A percentile compares a stretch with the other conserved stretches of the same genome.
Evolutionary conservation across 2,329 filamentous ascomycete genomes (phyloP).

Genomic region (Penicillium frequentans): DNA sequence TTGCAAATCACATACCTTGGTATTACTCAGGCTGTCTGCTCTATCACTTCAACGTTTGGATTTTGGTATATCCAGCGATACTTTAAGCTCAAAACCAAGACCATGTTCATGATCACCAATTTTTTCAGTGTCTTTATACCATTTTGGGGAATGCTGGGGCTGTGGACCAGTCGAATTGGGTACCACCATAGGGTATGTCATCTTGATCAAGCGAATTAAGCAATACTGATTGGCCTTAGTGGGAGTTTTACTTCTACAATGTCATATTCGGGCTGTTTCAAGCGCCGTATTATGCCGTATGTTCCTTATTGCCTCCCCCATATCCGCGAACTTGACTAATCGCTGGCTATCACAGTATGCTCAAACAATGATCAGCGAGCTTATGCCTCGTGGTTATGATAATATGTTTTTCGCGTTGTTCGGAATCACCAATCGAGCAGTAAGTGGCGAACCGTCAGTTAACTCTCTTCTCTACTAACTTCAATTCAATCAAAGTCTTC

Average conservation of each 20-base stretch:
- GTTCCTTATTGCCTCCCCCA: not conserved
- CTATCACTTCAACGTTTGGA: slow-evolving; percentile 41
- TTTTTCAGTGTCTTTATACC: slow-evolving; percentile 44
- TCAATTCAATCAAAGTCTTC: slow-evolving; percentile 33
- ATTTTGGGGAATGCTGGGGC: slow-evolving; percentile 44
- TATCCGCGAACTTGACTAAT: not conserved
- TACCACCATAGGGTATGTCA: slow-evolving; percentile 38
- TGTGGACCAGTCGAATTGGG: slow-evolving; percentile 41
- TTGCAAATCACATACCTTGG: slow-evolving; percentile 44
- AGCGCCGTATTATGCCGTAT: slow-evolving; percentile 43
- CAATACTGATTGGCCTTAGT: slow-evolving; percentile 21
- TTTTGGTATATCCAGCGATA: slow-evolving; percentile 47
- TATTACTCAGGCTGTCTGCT: slow-evolving; percentile 40
- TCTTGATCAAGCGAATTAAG: not conserved
- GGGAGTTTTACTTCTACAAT: slow-evolving; percentile 48
- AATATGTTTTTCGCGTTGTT: slow-evolving; percentile 49
- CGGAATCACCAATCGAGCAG: slow-evolving; percentile 46
- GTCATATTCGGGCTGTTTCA: slow-evolving; percentile 45
- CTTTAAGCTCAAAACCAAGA: slow-evolving; percentile 42
- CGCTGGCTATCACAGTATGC: slow-evolving; percentile 30
- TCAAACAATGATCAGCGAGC: slow-evolving; percentile 47
- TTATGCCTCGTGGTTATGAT: slow-evolving; percentile 45
- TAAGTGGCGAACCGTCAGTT: slow-evolving; percentile 21
- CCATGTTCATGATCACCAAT: slow-evolving; percentile 45
- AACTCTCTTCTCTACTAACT: not conserved